Conservation (phyloP, 192 early-diverging fungal species). For the Podila verticillata region DNA sequence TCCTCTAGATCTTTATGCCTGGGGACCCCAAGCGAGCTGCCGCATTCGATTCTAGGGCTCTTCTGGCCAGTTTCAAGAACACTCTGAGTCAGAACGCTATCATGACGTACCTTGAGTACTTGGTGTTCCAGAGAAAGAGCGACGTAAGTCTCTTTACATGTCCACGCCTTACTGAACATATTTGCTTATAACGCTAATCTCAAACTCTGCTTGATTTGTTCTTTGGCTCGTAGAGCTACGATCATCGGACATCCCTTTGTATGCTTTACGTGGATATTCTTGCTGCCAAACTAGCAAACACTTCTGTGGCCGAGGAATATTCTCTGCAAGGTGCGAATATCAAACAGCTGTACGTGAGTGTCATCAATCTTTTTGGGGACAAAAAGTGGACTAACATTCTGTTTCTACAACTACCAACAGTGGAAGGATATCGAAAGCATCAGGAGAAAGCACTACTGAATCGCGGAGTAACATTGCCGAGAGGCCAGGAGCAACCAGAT, state of each 20-base stretch:
- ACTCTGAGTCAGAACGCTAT: constrained; percentile 45
- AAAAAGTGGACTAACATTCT: background rate
- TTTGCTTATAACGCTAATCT: no score
- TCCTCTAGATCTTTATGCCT: constrained; percentile 51
- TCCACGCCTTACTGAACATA: background rate
- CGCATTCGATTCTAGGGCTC: constrained; percentile 47
- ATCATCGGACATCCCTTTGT: constrained; percentile 24
- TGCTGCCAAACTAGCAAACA: background rate
- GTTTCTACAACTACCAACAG: background rate
- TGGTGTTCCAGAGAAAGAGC: constrained; percentile 59
- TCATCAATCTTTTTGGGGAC: background rate
- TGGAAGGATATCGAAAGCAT: background rate
- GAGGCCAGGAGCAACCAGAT: background rate
- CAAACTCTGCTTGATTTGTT: background rate
- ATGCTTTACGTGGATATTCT: constrained; percentile 32
- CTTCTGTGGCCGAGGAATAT: background rate
- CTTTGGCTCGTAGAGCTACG: constrained; percentile 6
- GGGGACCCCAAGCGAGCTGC: constrained; percentile 29
- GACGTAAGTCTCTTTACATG: constrained; percentile 20
- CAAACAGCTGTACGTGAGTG: background rate
- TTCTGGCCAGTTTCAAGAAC: constrained; percentile 37
- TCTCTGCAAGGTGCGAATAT: constrained; percentile 5
- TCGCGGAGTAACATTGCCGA: background rate
- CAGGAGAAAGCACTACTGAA: background rate
- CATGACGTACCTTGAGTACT: constrained; percentile 60